Conservation (phyloP, 805 yeast species). For the Yarrowia alimentaria region DNA sequence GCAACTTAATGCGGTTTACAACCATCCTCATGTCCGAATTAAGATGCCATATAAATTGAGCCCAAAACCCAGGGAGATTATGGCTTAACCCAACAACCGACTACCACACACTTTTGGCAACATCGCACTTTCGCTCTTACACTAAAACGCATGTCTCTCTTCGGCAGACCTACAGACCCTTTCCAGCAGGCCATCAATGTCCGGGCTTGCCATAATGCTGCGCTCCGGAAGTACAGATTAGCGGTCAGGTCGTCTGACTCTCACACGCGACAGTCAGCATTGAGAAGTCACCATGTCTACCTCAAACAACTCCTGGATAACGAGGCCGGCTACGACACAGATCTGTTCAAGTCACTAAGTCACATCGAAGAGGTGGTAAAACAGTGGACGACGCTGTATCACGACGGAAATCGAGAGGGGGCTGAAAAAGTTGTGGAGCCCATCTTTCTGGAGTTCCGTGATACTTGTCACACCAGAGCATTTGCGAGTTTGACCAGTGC, state of each 20-base stretch:
- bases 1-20: constrained; percentile 17
- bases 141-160: constrained; percentile 14
- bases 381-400: neutral
- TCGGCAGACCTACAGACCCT: constrained; percentile 18
- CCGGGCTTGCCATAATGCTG: constrained; percentile 17
- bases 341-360: constrained; percentile 9
- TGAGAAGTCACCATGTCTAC: constrained; percentile 19
- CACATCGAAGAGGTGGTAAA: constrained; percentile 12
- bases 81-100: too few species aligned
- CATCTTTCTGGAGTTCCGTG: constrained; percentile 17
- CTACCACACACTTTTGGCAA: too few species aligned
- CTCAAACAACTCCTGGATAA: constrained; percentile 18
- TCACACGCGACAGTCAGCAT: constrained; percentile 14
- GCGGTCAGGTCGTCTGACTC: constrained; percentile 15
- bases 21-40: constrained; percentile 7
- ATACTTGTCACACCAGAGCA: constrained; percentile 22
- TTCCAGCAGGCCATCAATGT: constrained; percentile 16
- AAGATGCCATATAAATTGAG: too few species aligned
- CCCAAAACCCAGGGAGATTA: too few species aligned
- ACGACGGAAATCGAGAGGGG: constrained; percentile 6
- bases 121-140: too few species aligned
- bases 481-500: constrained; percentile 10
- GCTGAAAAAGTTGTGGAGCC: constrained; percentile 16
- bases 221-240: constrained; percentile 1
- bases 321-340: constrained; percentile 7